Evolutionary conservation across 148 eudicot species (phyloP).

Genomic region (Rhododendron williamsianum): DNA sequence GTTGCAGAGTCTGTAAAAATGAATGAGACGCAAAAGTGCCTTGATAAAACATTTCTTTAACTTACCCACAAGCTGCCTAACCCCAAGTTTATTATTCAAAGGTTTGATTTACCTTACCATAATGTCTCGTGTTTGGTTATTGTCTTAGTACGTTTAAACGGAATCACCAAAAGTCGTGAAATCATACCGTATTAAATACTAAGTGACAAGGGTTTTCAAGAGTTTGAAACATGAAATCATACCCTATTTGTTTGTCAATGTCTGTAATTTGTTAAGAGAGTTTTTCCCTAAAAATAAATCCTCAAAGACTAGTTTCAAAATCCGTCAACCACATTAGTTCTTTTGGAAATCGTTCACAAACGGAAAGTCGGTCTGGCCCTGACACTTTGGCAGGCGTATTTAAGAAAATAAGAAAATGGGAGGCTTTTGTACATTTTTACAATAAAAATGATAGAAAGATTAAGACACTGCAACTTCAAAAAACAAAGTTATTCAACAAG

Average conservation of each 20-base stretch:
- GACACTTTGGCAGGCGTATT: background rate
- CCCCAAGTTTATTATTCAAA: background rate
- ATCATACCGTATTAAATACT: too few relatives aligned
- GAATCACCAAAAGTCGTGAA: too few relatives aligned
- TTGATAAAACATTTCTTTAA: background rate
- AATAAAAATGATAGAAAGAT: background rate
- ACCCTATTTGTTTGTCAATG: too few relatives aligned
- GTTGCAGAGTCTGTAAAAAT: background rate
- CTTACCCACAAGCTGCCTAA: background rate
- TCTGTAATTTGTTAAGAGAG: background rate
- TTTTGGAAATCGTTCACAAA: background rate
- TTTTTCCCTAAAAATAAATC: too few relatives aligned
- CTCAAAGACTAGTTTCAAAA: background rate
- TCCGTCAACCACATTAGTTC: background rate
- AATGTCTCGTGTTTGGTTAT: background rate
- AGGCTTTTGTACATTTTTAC: background rate
- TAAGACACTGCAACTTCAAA: background rate
- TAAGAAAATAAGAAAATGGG: background rate
- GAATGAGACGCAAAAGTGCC: background rate
- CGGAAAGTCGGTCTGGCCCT: background rate
- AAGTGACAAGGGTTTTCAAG: too few relatives aligned
- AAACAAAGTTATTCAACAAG: too few relatives aligned
- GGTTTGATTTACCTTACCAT: background rate
- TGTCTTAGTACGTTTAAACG: too few relatives aligned
- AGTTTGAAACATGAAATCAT: too few relatives aligned